A percentile compares a stretch with the other conserved stretches of the same genome.
phyloP scores from a whole-genome alignment of 805 yeast species.

The Candida golubevii region DNA sequence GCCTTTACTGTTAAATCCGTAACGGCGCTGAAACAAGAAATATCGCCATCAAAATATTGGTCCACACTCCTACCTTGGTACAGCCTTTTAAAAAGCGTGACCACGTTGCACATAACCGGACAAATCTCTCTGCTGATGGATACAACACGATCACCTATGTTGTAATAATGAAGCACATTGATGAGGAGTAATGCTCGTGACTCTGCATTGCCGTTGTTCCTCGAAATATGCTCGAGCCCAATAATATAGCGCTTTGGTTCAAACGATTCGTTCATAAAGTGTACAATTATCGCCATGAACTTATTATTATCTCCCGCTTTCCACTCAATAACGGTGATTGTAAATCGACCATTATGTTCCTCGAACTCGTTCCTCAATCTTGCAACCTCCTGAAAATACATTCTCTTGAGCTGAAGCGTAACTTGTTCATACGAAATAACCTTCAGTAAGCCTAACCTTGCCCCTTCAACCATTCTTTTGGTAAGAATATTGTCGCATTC shows the following conservation, averaged over 20 bases:
- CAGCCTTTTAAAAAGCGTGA: slow-evolving; percentile 1
- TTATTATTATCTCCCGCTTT: slow-evolving; percentile 1
- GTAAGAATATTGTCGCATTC: slow-evolving; percentile 2
- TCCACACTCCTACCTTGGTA: slow-evolving; percentile 3
- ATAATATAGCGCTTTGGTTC: slow-evolving; percentile 3
- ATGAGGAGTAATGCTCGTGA: background rate
- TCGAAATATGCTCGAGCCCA: slow-evolving; percentile 4
- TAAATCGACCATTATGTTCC: slow-evolving; percentile 5
- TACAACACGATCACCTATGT: slow-evolving; percentile 5
- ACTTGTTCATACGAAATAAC: slow-evolving; percentile 1
- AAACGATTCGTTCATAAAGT: slow-evolving; percentile 1
- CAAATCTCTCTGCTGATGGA: slow-evolving; percentile 3
- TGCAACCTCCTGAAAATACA: slow-evolving; percentile 2
- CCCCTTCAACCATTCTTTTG: slow-evolving; percentile 5
- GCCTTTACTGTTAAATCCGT: slow-evolving; percentile 2
- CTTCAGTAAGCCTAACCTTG: slow-evolving; percentile 7
- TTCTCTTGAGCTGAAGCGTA: slow-evolving; percentile 3
- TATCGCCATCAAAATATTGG: slow-evolving; percentile 2
- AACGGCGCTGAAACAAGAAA: slow-evolving; percentile 4
- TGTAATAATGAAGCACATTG: slow-evolving; percentile 1
- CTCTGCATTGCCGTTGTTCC: slow-evolving; percentile 2
- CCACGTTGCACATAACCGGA: slow-evolving; percentile 4
- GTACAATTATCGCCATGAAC: slow-evolving; percentile 4
- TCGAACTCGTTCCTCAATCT: slow-evolving; percentile 1
- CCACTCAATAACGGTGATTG: slow-evolving; percentile 3